Evolutionary conservation across 371 early-diverging fungal species (phyloP).

Genomic region (Choanephora cucurbitarum): DNA sequence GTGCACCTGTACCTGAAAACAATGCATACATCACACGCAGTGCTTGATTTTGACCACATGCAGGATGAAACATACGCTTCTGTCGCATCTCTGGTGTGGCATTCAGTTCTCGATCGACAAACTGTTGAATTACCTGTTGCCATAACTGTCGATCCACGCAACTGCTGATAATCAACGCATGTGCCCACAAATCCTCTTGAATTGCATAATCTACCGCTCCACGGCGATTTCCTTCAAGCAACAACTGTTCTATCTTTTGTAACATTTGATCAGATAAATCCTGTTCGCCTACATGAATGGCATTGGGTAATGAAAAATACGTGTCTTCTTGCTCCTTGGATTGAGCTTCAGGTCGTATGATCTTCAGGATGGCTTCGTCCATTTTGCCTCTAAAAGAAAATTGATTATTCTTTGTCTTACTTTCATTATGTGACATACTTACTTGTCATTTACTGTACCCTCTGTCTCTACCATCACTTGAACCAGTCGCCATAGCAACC

Average conservation of each 20-base stretch:
- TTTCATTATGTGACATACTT: constrained; percentile 21
- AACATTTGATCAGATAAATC: constrained; percentile 40
- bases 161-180: constrained; percentile 89
- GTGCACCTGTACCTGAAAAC: constrained; percentile 70
- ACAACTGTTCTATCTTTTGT: constrained; percentile 59
- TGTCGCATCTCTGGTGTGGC: constrained; percentile 27
- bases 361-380: constrained; percentile 55
- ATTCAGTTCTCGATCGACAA: constrained; percentile 64
- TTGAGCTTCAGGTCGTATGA: constrained; percentile 36
- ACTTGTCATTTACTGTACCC: constrained; percentile 68
- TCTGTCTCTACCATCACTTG: constrained; percentile 67
- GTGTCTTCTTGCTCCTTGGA: constrained; percentile 25
- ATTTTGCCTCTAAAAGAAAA: constrained; percentile 46
- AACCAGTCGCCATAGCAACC: constrained; percentile 66
- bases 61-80: constrained; percentile 30
- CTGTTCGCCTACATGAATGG: constrained; percentile 17
- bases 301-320: constrained; percentile 47
- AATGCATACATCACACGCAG: constrained; percentile 73
- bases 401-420: too few species aligned
- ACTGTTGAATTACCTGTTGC: constrained; percentile 75
- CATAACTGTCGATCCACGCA: constrained; percentile 82
- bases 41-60: constrained; percentile 59
- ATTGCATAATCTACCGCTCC: constrained; percentile 78
- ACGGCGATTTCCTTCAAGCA: constrained; percentile 75
- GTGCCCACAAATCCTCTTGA: constrained; percentile 79